Evolutionary conservation across 805 yeast species (phyloP).

Genomic region (Candida rishiriensis): DNA sequence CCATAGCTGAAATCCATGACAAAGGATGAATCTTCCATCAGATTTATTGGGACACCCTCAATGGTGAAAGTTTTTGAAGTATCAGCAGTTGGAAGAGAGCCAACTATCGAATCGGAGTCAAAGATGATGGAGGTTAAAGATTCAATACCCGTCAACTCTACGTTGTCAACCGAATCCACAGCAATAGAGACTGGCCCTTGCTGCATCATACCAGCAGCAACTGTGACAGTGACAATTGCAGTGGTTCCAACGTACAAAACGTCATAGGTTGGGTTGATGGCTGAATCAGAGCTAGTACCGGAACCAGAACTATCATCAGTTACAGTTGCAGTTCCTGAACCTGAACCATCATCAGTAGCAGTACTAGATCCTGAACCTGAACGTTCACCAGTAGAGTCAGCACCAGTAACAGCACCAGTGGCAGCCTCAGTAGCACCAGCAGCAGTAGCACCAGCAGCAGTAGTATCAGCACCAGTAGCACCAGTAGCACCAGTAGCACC

Average conservation of each 20-base stretch:
- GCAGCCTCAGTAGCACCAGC: too few species aligned
- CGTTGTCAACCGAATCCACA: not conserved
- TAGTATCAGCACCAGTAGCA: not conserved
- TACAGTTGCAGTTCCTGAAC: not conserved
- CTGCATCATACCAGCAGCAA: not conserved
- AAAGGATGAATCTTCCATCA: not conserved
- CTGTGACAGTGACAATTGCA: not conserved
- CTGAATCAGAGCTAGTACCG: not conserved
- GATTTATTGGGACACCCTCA: not conserved
- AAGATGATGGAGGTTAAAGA: not conserved
- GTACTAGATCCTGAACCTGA: not conserved
- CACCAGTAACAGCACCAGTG: not conserved
- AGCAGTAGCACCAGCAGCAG: not conserved
- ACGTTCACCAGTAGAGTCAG: not conserved
- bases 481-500: not conserved
- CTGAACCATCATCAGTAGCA: not conserved
- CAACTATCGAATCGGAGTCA: not conserved
- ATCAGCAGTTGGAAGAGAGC: not conserved
- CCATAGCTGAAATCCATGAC: not conserved
- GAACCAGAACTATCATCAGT: not conserved
- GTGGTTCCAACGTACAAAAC: not conserved
- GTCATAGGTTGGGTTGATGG: not conserved
- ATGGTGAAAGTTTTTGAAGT: not conserved
- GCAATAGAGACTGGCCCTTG: not conserved
- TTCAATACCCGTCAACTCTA: not conserved